phyloP scores from a whole-genome alignment of 345 rosid species.

The Populus euphratica region DNA sequence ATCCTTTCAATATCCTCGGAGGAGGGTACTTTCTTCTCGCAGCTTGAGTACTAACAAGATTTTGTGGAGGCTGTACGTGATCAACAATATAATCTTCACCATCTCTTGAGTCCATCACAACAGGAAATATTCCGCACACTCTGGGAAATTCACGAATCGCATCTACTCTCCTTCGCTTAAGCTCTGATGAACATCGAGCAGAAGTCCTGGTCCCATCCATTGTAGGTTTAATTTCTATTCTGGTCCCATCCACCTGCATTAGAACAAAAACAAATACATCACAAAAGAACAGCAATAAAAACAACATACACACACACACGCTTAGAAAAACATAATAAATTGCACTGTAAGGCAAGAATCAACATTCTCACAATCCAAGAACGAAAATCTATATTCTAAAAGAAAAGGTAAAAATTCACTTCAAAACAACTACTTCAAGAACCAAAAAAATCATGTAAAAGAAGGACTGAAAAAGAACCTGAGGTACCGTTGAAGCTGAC shows the following conservation, averaged over 20 bases:
- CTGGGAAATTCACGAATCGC: background rate
- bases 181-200: background rate
- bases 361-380: background rate
- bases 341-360: background rate
- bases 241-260: background rate
- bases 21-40: background rate
- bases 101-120: background rate
- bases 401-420: too few species aligned
- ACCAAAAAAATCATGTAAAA: background rate
- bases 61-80: background rate
- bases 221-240: background rate
- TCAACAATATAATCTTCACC: background rate
- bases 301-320: background rate
- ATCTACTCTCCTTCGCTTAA: background rate
- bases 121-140: background rate
- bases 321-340: background rate
- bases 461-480: background rate
- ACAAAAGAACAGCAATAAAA: background rate
- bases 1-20: too few species aligned
- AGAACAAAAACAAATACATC: background rate
- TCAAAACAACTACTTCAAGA: background rate
- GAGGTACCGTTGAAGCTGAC: background rate
- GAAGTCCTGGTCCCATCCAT: background rate
- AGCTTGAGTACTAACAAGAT: background rate
- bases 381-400: background rate